Evolutionary conservation across 2,329 filamentous ascomycete genomes (phyloP).

Genomic region (Coniochaeta sp.): DNA sequence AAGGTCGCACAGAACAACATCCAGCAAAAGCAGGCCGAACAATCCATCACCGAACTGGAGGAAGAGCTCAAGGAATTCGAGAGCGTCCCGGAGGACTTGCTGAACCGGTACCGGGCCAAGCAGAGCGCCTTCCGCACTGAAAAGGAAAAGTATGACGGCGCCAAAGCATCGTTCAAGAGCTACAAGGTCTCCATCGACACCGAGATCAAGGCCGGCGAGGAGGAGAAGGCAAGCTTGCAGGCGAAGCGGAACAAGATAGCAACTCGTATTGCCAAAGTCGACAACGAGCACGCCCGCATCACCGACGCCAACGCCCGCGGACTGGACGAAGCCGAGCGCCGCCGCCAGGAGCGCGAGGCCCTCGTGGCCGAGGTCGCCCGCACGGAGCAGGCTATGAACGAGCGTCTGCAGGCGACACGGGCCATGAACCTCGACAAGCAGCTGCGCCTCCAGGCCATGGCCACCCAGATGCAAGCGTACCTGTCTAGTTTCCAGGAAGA

Average conservation of each 20-base stretch:
- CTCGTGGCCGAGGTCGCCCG: constrained; percentile 39
- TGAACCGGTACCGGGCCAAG: constrained; percentile 46
- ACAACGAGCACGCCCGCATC: constrained; percentile 65
- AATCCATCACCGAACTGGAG: constrained; percentile 28
- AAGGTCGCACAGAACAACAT: constrained; percentile 70
- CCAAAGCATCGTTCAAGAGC: constrained; percentile 45
- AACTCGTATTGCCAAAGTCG: constrained; percentile 63
- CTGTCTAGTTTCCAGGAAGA: constrained; percentile 34
- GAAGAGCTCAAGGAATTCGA: constrained; percentile 61
- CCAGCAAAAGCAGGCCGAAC: constrained; percentile 57
- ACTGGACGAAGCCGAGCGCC: constrained; percentile 55
- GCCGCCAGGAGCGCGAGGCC: constrained; percentile 40
- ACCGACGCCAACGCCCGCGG: constrained; percentile 61
- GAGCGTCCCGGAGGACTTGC: constrained; percentile 55
- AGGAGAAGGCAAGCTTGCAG: constrained; percentile 56
- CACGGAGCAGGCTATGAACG: constrained; percentile 36
- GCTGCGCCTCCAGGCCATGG: constrained; percentile 27
- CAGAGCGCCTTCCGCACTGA: constrained; percentile 47
- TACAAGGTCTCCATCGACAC: constrained; percentile 56
- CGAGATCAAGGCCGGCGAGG: constrained; percentile 54
- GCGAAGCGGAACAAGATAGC: constrained; percentile 68
- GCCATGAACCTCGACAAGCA: constrained; percentile 30
- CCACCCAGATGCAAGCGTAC: constrained; percentile 30
- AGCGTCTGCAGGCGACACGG: constrained; percentile 29
- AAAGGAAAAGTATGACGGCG: constrained; percentile 53